Conservation (phyloP, 1,139 yeast species). For the Debaryomycetaceae sp. region DNA sequence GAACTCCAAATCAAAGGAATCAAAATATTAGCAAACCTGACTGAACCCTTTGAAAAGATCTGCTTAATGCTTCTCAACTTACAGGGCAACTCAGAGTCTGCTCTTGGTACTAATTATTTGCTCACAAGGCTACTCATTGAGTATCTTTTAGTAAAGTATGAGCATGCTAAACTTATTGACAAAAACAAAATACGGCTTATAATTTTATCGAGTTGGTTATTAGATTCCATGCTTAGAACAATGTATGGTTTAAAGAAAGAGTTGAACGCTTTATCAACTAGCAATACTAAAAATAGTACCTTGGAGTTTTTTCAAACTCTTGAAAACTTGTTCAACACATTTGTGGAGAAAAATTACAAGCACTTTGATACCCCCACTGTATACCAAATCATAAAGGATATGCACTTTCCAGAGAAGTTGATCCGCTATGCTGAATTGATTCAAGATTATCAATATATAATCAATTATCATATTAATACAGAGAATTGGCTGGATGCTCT, state of each 20-base stretch:
- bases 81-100: conserved; percentile 9
- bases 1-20: conserved; percentile 54
- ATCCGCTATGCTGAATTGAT: conserved; percentile 66
- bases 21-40: conserved; percentile 54
- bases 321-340: conserved; percentile 42
- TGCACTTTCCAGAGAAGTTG: conserved; percentile 62
- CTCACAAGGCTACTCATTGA: conserved; percentile 42
- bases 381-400: conserved; percentile 67
- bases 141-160: conserved; percentile 56
- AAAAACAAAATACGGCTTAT: conserved; percentile 50
- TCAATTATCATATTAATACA: conserved; percentile 63
- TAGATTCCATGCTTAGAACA: conserved; percentile 50
- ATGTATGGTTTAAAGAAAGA: conserved; percentile 21
- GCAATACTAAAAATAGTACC: not conserved
- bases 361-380: conserved; percentile 61
- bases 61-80: conserved; percentile 59
- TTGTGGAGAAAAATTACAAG: conserved; percentile 48
- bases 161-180: conserved; percentile 28
- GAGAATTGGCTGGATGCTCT: conserved; percentile 77
- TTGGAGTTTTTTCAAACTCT: conserved; percentile 9
- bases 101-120: conserved; percentile 18
- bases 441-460: conserved; percentile 65
- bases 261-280: conserved; percentile 3
- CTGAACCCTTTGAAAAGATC: conserved; percentile 68
- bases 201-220: conserved; percentile 78